phyloP scores from a whole-genome alignment of 352 stramenopile species.

The Globisporangium apiculatum region DNA sequence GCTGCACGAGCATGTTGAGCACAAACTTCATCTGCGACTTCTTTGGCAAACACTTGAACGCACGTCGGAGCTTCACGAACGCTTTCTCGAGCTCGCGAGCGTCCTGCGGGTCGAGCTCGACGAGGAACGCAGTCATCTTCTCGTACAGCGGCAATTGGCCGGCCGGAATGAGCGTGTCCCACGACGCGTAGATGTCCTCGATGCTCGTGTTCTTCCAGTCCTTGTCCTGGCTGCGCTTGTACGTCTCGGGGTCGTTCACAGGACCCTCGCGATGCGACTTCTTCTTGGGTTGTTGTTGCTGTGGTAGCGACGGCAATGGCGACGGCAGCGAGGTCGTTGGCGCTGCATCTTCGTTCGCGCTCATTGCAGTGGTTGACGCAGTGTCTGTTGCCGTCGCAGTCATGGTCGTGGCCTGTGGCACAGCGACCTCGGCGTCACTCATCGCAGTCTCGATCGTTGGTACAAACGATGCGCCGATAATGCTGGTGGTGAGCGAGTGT shows the following conservation, averaged over 20 bases:
- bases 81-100: constrained; percentile 76
- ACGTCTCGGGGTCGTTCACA: constrained; percentile 77
- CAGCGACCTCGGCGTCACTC: too few species aligned
- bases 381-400: not conserved
- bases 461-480: too few species aligned
- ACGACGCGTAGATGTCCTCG: constrained; percentile 84
- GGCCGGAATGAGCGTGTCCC: constrained; percentile 75
- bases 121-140: constrained; percentile 79
- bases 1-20: constrained; percentile 68
- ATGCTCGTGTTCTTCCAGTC: constrained; percentile 81
- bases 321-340: not conserved
- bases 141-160: constrained; percentile 67
- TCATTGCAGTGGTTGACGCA: not conserved
- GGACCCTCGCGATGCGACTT: constrained; percentile 20
- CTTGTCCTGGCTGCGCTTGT: constrained; percentile 74
- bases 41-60: constrained; percentile 88
- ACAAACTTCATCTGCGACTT: constrained; percentile 90
- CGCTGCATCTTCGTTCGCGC: not conserved
- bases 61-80: constrained; percentile 73
- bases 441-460: too few species aligned
- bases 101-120: constrained; percentile 63
- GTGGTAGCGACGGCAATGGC: too few species aligned
- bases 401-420: not conserved
- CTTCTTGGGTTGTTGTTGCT: not conserved
- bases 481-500: too few species aligned